These are phyloP conservation scores for Ceratocystiopsis brevicomis DNA, from an alignment of 2,329 filamentous ascomycete species.

Conservation along the genomic window DNA sequence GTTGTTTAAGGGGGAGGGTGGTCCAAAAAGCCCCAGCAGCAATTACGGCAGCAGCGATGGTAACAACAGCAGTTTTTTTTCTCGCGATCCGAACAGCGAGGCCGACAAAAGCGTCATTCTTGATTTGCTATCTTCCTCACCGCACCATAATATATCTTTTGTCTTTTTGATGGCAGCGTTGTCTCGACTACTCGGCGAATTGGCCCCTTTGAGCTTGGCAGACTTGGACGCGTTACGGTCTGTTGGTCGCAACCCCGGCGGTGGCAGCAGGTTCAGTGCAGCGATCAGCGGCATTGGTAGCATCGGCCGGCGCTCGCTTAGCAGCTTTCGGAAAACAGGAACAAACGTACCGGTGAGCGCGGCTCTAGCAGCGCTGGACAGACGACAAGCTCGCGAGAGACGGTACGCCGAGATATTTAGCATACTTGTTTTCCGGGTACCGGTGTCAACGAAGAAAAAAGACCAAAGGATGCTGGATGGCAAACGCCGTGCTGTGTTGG, in stretches of 20 bases:
- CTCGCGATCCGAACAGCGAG: conserved; percentile 13
- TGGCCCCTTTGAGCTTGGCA: conserved; percentile 22
- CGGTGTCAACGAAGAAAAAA: conserved; percentile 21
- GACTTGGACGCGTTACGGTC: conserved; percentile 18
- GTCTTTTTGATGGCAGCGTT: conserved; percentile 73
- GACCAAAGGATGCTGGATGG: conserved; percentile 43
- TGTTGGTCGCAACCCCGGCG: not conserved
- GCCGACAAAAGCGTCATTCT: conserved; percentile 38
- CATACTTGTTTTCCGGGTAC: conserved; percentile 37
- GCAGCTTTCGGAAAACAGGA: conserved; percentile 11
- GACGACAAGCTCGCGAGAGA: conserved; percentile 38
- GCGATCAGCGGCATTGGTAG: conserved; percentile 5
- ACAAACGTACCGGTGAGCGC: not conserved
- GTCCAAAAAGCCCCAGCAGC: conserved; percentile 3
- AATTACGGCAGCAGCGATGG: conserved; percentile 15
- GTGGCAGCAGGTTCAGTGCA: conserved; percentile 4
- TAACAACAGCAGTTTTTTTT: not conserved
- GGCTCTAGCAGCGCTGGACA: conserved; percentile 23
- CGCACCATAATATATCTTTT: conserved; percentile 74
- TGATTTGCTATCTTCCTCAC: conserved; percentile 51
- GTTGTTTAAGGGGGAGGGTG: not conserved
- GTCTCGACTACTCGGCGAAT: conserved; percentile 29
- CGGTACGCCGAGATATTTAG: conserved; percentile 48
- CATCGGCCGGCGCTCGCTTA: conserved; percentile 22
- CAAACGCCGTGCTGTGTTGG: conserved; percentile 45